Base-by-base conservation (phyloP, 768 basidiomycete genomes). In the Tephrocybe sp. region DNA sequence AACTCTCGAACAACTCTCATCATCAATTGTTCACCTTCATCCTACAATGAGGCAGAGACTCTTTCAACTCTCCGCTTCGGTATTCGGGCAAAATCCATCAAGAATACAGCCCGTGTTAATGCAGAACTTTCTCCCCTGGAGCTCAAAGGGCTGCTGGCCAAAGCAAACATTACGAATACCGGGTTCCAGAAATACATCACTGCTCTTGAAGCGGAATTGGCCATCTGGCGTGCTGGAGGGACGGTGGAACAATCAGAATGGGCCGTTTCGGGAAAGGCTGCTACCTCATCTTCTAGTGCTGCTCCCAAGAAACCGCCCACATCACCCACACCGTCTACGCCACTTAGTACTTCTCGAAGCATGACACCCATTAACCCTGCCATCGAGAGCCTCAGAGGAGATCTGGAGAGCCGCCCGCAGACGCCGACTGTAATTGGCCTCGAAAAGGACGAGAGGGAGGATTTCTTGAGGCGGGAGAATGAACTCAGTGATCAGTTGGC, bases 41-140 rank as follows among this genome's bases (percentile, higher is more conserved):
- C 91, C 0, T 99, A 94, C 74, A 99, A 99, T 64, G 97, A 98
- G 68, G 77, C 91, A 2, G 97, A 99, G 70, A 99, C 97, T 0
- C 77, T 99, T 28, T 90, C 88, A 2, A 99, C 97, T 3, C 83
- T 99, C n/a, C 88, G 97, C 21, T 99, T 99, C 68, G 97, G 97
- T 77, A 98, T 98, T 67, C 92, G 97, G 58, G 96, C 97, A n/a
- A 99, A 99, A 72, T 91, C 92, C n/a, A 99, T 99, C 84, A 98
- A 98, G 90, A 99, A 99, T 71, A 92, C 90, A 54, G 97, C 97
- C 54, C 90, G 97, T 40, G 92, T 99, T 73, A 99, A 99, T 68
- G 93, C 94, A 47, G 97, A 99, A 69, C 81, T 99, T 45, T 92
- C 96, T 2, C 96, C 97, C 2, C 76, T 94, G 43, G 97, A 99